Conservation (phyloP, 345 rosid species). For the Eucalyptus virginea region DNA sequence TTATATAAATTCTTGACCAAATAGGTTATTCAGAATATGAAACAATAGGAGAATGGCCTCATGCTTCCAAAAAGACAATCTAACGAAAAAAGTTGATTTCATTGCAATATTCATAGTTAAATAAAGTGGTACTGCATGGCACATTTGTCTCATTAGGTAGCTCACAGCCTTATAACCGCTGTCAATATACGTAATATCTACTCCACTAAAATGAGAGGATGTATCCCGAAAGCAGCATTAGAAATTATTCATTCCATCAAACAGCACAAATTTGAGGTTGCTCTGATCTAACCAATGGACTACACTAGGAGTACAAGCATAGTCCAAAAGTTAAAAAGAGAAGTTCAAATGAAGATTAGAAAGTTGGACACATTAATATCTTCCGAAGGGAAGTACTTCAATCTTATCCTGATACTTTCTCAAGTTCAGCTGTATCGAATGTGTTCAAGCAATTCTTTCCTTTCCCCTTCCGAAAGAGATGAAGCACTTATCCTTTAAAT, state of each 20-base stretch:
- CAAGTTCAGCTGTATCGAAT: neutral
- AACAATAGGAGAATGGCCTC: neutral
- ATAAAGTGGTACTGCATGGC: neutral
- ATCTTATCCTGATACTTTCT: neutral
- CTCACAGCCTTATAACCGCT: neutral
- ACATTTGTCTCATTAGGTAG: neutral
- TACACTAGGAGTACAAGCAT: neutral
- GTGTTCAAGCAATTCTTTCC: neutral
- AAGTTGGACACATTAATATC: neutral
- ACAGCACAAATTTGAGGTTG: neutral
- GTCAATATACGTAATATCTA: neutral
- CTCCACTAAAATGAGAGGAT: neutral
- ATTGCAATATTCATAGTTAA: neutral
- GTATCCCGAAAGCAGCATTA: neutral
- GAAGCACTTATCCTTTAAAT: neutral
- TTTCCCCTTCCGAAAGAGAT: neutral
- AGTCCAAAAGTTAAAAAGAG: neutral
- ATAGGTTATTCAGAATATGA: neutral
- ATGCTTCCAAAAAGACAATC: neutral
- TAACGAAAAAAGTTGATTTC: neutral
- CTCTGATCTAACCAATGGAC: neutral
- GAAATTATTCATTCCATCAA: neutral
- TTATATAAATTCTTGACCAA: neutral
- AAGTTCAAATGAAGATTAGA: neutral
- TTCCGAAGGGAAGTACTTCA: neutral